Conservation (phyloP, 345 rosid species). For the Arabidopsis arenosa region DNA sequence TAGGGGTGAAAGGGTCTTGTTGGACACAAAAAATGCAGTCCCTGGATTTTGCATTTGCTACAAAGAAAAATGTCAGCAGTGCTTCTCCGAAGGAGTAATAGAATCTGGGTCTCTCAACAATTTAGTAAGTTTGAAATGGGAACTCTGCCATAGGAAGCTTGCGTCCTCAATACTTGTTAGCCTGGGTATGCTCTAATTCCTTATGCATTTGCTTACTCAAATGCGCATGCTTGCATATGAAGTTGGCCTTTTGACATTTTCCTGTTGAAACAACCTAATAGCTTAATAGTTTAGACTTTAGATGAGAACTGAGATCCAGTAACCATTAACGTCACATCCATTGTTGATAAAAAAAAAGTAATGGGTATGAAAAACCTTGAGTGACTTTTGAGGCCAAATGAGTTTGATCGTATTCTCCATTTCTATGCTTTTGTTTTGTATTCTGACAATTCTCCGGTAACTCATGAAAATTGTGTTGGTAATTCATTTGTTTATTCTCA, state of each 20-base stretch:
- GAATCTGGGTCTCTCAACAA: constrained; percentile 58
- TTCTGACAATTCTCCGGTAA: constrained; percentile 28
- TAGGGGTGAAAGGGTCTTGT: constrained; percentile 38
- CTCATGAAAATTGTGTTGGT: constrained; percentile 16
- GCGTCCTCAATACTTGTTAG: constrained; percentile 59
- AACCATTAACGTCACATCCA: not conserved
- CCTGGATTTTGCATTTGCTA: constrained; percentile 63
- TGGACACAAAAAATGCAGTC: constrained; percentile 43
- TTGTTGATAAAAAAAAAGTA: constrained; percentile 9
- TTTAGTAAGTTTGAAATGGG: constrained; percentile 65
- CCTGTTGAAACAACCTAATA: constrained; percentile 19
- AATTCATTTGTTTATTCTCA: constrained; percentile 8
- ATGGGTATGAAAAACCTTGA: constrained; percentile 21
- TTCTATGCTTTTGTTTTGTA: constrained; percentile 21
- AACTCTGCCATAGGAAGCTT: constrained; percentile 66
- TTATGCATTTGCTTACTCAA: constrained; percentile 13
- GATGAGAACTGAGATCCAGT: constrained; percentile 25
- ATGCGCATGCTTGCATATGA: constrained; percentile 30
- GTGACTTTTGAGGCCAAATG: constrained; percentile 18
- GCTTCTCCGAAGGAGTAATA: constrained; percentile 53
- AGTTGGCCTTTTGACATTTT: constrained; percentile 22
- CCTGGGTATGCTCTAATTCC: constrained; percentile 59
- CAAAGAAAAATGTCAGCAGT: constrained; percentile 61
- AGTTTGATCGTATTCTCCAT: constrained; percentile 20
- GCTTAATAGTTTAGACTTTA: constrained; percentile 3